Base-by-base conservation (phyloP, 225 moss, liverwort and hornwort genomes). In the Bryoerythrophyllum caledonicum region DNA sequence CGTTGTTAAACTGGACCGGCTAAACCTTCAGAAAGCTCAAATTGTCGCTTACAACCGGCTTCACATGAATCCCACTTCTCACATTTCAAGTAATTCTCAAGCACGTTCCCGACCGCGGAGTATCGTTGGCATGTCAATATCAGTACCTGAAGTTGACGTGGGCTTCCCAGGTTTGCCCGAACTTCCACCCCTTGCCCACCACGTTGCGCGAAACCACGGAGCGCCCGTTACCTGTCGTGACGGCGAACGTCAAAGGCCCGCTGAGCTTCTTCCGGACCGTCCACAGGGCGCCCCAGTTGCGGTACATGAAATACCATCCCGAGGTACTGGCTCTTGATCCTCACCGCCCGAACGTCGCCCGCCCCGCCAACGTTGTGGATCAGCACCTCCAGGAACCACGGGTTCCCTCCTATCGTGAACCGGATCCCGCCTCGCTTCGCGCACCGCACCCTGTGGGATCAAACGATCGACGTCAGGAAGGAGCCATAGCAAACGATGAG, bases 121-220 rank as follows among this genome's bases (percentile, higher is more conserved):
- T 6, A 5, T 34, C 34, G 34, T 0, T 34, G 6, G 34, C 13
- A 13, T 8, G 32, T 13, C 24, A 4, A 5, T 13, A 17, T 49
- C 48, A 49, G 48, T 60, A 76, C 37, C 76, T 34, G 37, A 28
- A 84, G 7, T 84, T n/a, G 10, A 0, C 0, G 1, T 77, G 48
- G 19, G 48, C 74, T 38, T 80, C 77, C 84, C 80, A 84, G 0
- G 84, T 84, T 16, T 84, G 80, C 1, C 80, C 84, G 1, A 80
- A 77, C 46, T 7, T 3, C 80, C 84, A 84, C 0, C 30, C 14
- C 2, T 1, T 65, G 54, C 80, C 74, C 0, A 84, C 69, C 12
- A 65, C 80, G 20, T 74, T 77, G 21, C 65, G 19, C 2, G 70
- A n/a, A 0, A 35, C 53, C 8, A 74, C 1, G 0, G 72, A 66